Evolutionary conservation across 1,284 basidiomycete genomes (phyloP).

Genomic region (Leucoagaricus sp.): DNA sequence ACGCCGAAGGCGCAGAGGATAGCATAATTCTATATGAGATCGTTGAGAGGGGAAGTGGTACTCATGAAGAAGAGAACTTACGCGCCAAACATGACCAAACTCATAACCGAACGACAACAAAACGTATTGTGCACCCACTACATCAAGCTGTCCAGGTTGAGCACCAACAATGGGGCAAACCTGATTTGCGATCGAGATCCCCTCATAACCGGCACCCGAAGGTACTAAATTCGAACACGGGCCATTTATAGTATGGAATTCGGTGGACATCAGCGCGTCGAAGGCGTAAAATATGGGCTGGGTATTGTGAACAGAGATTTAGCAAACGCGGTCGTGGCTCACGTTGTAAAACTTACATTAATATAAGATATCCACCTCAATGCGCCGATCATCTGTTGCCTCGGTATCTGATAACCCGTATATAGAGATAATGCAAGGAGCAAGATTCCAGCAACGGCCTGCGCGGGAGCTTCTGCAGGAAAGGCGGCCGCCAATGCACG

Average conservation of each 20-base stretch:
- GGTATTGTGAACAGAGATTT: too few relatives aligned
- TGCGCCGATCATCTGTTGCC: conserved; percentile 60
- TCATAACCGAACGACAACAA: conserved; percentile 62
- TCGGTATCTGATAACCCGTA: conserved; percentile 41
- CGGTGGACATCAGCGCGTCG: conserved; percentile 53
- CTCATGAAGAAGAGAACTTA: too few relatives aligned
- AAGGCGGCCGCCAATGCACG: conserved; percentile 58
- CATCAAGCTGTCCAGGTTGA: conserved; percentile 43
- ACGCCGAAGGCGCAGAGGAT: conserved; percentile 55
- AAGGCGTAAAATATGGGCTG: conserved; percentile 49
- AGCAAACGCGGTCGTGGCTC: conserved; percentile 6
- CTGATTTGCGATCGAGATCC: conserved; percentile 51
- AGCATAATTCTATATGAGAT: conserved; percentile 42
- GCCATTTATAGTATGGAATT: conserved; percentile 51
- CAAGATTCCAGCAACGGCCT: conserved; percentile 59
- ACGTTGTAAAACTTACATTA: conserved; percentile 43
- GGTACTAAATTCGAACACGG: conserved; percentile 47
- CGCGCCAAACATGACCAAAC: conserved; percentile 67
- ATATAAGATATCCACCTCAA: conserved; percentile 66
- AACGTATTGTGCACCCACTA: conserved; percentile 58
- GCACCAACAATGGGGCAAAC: conserved; percentile 64
- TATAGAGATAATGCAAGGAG: conserved; percentile 33
- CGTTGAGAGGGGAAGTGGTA: conserved; percentile 15
- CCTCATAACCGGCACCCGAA: conserved; percentile 51
- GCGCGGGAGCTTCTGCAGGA: conserved; percentile 53